phyloP scores from a whole-genome alignment of 371 early-diverging fungal genomes.

The Coemansia sp. region DNA sequence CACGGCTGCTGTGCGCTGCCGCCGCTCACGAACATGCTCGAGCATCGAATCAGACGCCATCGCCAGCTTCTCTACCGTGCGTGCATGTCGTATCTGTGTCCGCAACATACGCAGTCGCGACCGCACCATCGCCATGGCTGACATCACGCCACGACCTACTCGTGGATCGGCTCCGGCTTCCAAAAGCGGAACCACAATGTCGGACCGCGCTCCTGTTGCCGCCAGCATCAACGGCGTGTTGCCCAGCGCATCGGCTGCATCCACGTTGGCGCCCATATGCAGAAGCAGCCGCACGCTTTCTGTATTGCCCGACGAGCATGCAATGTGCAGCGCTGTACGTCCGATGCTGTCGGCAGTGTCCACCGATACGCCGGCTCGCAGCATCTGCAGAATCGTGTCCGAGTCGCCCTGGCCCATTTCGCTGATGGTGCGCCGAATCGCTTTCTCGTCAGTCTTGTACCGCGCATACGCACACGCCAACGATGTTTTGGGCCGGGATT shows the following conservation, averaged over 20 bases:
- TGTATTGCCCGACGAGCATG: constrained; percentile 54
- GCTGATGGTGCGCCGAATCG: constrained; percentile 9
- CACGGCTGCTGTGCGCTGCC: constrained; percentile 17
- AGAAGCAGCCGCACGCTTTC: constrained; percentile 53
- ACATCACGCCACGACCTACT: constrained; percentile 30
- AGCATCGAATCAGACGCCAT: neutral
- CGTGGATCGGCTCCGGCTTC: constrained; percentile 50
- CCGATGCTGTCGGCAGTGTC: constrained; percentile 23
- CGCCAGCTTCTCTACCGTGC: constrained; percentile 10
- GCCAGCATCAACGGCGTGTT: constrained; percentile 51
- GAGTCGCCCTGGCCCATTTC: constrained; percentile 39
- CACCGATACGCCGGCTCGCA: constrained; percentile 23
- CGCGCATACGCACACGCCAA: constrained; percentile 19
- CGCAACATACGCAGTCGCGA: constrained; percentile 43
- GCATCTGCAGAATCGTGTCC: constrained; percentile 22
- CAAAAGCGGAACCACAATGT: constrained; percentile 35
- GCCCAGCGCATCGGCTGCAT: constrained; percentile 36
- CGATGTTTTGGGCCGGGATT: neutral
- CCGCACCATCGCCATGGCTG: constrained; percentile 48
- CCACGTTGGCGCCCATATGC: constrained; percentile 56
- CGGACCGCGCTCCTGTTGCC: constrained; percentile 28
- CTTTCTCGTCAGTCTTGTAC: constrained; percentile 13
- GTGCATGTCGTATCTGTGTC: constrained; percentile 25
- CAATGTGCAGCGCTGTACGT: constrained; percentile 57
- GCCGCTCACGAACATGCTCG: constrained; percentile 13